Base-by-base conservation (phyloP, 441 rosid genomes). In the Eutrema salsugineum region DNA sequence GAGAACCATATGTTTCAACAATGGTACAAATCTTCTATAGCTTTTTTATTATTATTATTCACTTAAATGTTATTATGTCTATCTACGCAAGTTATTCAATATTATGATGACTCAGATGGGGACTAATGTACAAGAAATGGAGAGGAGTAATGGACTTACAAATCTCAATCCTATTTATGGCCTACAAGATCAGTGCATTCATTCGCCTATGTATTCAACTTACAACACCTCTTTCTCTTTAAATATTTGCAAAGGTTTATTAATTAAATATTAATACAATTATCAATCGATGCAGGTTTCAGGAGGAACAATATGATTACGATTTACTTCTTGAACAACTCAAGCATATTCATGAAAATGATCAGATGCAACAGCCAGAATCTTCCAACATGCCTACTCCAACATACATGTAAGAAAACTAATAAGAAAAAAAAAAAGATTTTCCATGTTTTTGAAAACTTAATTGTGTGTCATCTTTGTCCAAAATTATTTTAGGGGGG, bases 281-380 rank as follows among this genome's bases (percentile, higher is more conserved):
- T 36, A 48, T 10, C 43, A 47, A 61, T 22, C n/a, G 19, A 73
- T 32, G 53, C 77, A 66, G 77, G n/a, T 28, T 48, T 57, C 72
- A 66, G 42, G 46, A 40, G 40, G 22, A 49, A 38, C 19, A 57
- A 2, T 11, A n/a, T 48, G 33, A 48, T 66, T n/a, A 30, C 11
- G 43, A 47, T 38, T 40, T 32, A 20, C 17, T 73, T 30, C 6
- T 66, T 39, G 39, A 30, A 20, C 60, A 73, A 16, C 60, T 73
- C 54, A 20, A 19, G 54, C 44, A 30, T 49, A 49, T 49, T 15
- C 9, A 33, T 58, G 46, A 50, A 49, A 39, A 15, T 39, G 66
- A 73, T 39, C 58, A 72, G 11, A 56, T 17, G 51, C 67, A 49
- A n/a, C 70, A 15, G 8, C 44, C 72, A 47, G 35, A 57, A 56